These are phyloP conservation scores for Colletotrichum lindemuthianum DNA, from an alignment of 2,329 filamentous ascomycete species.

Conservation along the genomic window DNA sequence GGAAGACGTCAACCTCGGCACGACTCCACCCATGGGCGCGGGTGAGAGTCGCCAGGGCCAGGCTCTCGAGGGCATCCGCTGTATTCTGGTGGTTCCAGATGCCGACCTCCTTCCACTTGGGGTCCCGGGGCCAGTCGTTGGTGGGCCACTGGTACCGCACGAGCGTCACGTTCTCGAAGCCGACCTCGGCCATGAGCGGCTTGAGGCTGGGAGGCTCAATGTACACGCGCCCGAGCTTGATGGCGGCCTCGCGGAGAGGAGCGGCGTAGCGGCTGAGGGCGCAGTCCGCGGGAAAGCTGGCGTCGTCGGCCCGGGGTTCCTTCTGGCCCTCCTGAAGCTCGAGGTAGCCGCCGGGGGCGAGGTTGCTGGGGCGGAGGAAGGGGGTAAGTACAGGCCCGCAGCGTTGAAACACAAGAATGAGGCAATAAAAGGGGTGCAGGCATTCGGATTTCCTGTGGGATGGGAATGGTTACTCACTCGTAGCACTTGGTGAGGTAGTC, in stretches of 20 bases:
- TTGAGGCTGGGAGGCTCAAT: constrained; percentile 23
- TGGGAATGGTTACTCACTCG: constrained; percentile 30
- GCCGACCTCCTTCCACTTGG: constrained; percentile 61
- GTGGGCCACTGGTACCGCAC: constrained; percentile 60
- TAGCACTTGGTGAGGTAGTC: constrained; percentile 49
- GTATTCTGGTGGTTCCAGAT: constrained; percentile 6
- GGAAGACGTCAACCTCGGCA: constrained; percentile 32
- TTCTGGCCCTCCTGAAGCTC: constrained; percentile 5
- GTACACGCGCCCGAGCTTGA: neutral
- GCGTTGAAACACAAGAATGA: neutral
- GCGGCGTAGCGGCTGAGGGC: neutral
- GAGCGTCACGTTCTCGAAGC: constrained; percentile 63
- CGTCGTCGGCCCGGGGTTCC: neutral
- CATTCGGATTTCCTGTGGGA: neutral
- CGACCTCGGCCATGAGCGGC: constrained; percentile 57
- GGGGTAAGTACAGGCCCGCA: too few relatives aligned
- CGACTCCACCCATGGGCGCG: neutral
- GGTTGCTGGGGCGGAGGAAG: neutral
- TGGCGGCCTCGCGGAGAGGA: neutral
- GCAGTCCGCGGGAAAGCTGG: neutral
- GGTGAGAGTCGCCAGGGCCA: constrained; percentile 1
- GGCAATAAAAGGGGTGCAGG: neutral
- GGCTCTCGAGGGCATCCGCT: neutral
- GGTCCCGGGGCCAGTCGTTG: constrained; percentile 62
- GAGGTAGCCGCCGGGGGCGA: neutral